Base-by-base conservation (phyloP, 2,329 filamentous ascomycete species). In the Mycosphaerella arachidis region DNA sequence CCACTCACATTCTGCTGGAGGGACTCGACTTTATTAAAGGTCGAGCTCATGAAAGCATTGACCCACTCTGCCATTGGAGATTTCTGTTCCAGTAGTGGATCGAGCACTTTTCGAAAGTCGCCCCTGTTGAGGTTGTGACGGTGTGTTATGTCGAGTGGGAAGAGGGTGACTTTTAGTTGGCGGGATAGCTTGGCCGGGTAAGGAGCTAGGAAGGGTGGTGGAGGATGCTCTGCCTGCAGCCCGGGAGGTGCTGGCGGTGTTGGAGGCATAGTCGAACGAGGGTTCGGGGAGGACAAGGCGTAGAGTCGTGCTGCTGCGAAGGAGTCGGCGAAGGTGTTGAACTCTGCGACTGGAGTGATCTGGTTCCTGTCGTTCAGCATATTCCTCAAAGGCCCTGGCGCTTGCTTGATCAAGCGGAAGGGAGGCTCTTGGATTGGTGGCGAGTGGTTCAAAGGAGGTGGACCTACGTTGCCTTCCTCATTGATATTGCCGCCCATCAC, bases 401-500 rank as follows among this genome's bases (percentile, higher is more conserved):
- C 72, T 65, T 76, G 70, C 58, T 77, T 77, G 56, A 72, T 75
- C 20, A 77, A 67, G 35, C 70, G 66, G 66, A 75, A 75, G 18
- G 70, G 68, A 9, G 75, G 75, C 50, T 72, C 62, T 16, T 52
- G 7, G 45, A 20, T 35, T n/a, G n/a, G 68, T 62, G 35, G 58
- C 20, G 45, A 20, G 2, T 9, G 10, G 13, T 18, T 66, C 33
- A 30, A 55, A 16, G 61, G 43, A 50, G 48, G n/a, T 46, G 35
- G 51, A 66, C 68, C 58, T 74, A 81, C 79, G 74, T 99, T 99
- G 67, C 94, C 94, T 54, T 86, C 83, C 48, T 86, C 78, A 60
- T 89, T 82, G 56, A 99, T 84, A 27, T 90, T 87, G 61, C 94
- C 94, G 60, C 93, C 94, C 94, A 99, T 99, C 51, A 97, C 90